These are phyloP conservation scores for Dinochytrium kinnereticum DNA, from an alignment of 371 early-diverging fungal species.

Conservation along the genomic window DNA sequence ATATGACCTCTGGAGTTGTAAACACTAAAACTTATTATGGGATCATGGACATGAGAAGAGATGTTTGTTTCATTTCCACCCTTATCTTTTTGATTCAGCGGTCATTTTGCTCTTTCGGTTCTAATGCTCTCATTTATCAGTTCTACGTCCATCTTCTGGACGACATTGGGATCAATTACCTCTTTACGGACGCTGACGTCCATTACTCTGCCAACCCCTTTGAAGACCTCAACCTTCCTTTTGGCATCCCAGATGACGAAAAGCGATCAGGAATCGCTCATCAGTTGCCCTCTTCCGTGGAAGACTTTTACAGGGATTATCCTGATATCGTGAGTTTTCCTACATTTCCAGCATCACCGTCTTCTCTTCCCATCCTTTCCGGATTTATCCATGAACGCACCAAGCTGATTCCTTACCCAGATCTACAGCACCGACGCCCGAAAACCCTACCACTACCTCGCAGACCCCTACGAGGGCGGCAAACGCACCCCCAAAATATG, in stretches of 20 bases:
- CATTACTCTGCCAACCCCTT: constrained; percentile 18
- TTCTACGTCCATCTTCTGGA: constrained; percentile 9
- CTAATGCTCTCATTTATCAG: neutral
- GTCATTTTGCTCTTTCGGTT: neutral
- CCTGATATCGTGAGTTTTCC: neutral
- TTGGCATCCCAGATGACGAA: neutral
- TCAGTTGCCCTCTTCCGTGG: too few species aligned
- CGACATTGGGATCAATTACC: neutral
- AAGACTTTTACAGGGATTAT: neutral
- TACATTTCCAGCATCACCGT: neutral
- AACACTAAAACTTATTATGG: neutral
- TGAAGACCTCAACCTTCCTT: constrained; percentile 21
- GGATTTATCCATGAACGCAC: too few species aligned
- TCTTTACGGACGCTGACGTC: constrained; percentile 25
- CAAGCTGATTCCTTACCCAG: too few species aligned
- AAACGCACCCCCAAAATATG: constrained; percentile 24
- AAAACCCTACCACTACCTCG: constrained; percentile 14
- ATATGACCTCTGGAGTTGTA: neutral
- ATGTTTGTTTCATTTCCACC: neutral
- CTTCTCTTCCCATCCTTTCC: neutral
- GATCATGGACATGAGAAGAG: neutral
- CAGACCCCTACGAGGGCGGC: constrained; percentile 23
- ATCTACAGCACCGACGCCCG: constrained; percentile 28
- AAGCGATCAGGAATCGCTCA: neutral
- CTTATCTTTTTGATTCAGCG: neutral